Base-by-base conservation (phyloP, 805 yeast species). In the Ogataea henricii region DNA sequence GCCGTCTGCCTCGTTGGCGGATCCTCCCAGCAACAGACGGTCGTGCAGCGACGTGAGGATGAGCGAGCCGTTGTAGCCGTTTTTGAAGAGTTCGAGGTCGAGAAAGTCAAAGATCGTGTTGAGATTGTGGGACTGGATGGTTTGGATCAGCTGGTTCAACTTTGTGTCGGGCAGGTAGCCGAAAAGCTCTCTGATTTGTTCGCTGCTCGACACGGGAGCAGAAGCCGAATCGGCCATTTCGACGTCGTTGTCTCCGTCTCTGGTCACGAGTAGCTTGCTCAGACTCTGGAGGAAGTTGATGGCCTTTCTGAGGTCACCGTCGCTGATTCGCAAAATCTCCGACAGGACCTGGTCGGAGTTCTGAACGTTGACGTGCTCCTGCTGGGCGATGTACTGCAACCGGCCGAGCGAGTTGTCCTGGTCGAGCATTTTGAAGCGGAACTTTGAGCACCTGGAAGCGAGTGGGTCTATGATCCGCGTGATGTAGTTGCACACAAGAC, bases 381-480 rank as follows among this genome's bases (percentile, higher is more conserved):
- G 52, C 1, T 78, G 71, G 14, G 83, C 76, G 48, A 94, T 84
- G 52, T 72, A 79, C 54, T 74, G 65, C 49, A 94, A 71, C 54
- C 99, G 76, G 10, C 65, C 71, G 45, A 89, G 67, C 0, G 97
- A 95, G 60, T 85, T 82, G 1, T 68, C 71, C 52, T 81, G 77
- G 59, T 87, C 91, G 49, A 94, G 74, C 33, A 87, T 81, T 58
- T 83, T 83, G 72, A 94, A 94, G 57, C 99, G 74, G 67, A 94
- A 94, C 66, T 94, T 94, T 34, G 97, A 89, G 69, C 99, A 94
- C 64, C 99, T 79, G 42, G 96, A 89, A 4, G 98, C 97, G 49
- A 94, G 71, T 1, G 99, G 99, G 59, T 92, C 98, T 53, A 94
- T 94, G 57, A 94, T 94, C 49, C 98, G 77, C 1, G 99, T 94